These are phyloP conservation scores for Schizophyllum commune DNA, from an alignment of 1,284 basidiomycete genomes.

Conservation along the genomic window DNA sequence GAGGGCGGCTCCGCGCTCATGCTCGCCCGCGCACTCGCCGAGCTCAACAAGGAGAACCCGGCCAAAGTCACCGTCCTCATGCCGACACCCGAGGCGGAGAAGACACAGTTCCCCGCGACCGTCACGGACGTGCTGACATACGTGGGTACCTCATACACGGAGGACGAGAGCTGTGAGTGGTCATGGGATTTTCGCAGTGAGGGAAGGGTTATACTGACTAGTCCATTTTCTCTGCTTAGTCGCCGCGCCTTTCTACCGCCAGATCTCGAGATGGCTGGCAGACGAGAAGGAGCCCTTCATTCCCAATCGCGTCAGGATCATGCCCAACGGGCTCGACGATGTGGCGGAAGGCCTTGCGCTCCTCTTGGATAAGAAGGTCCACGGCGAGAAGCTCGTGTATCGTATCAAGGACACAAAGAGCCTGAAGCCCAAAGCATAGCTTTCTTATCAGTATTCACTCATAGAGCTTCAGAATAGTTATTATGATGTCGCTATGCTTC, in stretches of 20 bases:
- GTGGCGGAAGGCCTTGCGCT: neutral
- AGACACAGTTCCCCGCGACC: neutral
- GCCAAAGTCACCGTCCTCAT: constrained; percentile 59
- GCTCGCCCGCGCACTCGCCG: constrained; percentile 16
- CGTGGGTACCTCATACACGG: neutral
- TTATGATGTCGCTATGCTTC: no score
- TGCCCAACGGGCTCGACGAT: neutral
- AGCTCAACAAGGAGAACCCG: constrained; percentile 68
- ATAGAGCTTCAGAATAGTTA: no score
- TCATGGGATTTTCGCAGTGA: no score
- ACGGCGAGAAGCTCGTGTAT: neutral
- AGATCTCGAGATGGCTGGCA: neutral
- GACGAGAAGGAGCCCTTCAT: neutral
- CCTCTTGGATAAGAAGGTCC: neutral
- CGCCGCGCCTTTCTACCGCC: neutral
- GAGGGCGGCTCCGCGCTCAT: neutral
- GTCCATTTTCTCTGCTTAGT: constrained; percentile 1
- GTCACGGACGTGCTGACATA: neutral
- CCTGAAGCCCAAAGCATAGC: neutral
- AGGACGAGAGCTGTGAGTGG: constrained; percentile 4
- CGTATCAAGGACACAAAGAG: neutral
- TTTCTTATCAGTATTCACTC: no score
- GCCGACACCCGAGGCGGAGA: neutral
- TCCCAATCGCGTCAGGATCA: neutral
- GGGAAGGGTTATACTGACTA: constrained; percentile 16